phyloP scores from a whole-genome alignment of 2,329 filamentous ascomycete genomes.

The Phymatotrichopsis omnivora region DNA sequence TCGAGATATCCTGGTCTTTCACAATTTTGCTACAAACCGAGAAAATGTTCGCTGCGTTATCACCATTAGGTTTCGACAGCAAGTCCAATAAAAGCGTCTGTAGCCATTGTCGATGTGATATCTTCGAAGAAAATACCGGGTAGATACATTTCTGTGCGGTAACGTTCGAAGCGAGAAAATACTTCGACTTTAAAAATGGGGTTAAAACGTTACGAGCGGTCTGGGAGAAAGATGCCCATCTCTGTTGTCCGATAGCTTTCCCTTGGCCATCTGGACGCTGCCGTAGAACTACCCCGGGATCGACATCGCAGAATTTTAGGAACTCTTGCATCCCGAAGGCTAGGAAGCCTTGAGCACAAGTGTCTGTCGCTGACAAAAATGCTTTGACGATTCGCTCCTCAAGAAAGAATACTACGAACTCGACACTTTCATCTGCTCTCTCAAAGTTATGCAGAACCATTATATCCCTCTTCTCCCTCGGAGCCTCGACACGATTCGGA shows the following conservation, averaged over 20 bases:
- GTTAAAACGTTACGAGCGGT: constrained; percentile 69
- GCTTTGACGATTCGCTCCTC: constrained; percentile 82
- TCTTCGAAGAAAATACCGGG: constrained; percentile 62
- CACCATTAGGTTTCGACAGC: constrained; percentile 63
- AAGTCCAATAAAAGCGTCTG: constrained; percentile 71
- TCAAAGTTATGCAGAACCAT: constrained; percentile 82
- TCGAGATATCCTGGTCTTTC: constrained; percentile 71
- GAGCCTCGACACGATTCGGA: constrained; percentile 73
- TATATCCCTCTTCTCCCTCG: constrained; percentile 69
- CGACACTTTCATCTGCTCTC: constrained; percentile 62
- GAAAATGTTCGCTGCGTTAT: constrained; percentile 68
- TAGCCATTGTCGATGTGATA: constrained; percentile 72
- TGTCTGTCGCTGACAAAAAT: constrained; percentile 83
- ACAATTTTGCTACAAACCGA: constrained; percentile 72
- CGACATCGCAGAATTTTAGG: constrained; percentile 66
- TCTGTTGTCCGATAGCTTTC: constrained; percentile 39
- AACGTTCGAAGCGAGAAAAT: constrained; percentile 56
- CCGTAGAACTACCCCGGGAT: constrained; percentile 44
- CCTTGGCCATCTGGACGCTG: constrained; percentile 39
- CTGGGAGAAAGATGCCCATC: constrained; percentile 71
- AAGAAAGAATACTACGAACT: constrained; percentile 77
- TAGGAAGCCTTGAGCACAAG: constrained; percentile 77
- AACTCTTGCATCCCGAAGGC: constrained; percentile 93
- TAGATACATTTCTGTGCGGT: constrained; percentile 50
- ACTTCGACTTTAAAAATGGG: constrained; percentile 78